Conservation (phyloP, 495 filamentous ascomycete species). For the Pseudomonodictys pantanalensis region DNA sequence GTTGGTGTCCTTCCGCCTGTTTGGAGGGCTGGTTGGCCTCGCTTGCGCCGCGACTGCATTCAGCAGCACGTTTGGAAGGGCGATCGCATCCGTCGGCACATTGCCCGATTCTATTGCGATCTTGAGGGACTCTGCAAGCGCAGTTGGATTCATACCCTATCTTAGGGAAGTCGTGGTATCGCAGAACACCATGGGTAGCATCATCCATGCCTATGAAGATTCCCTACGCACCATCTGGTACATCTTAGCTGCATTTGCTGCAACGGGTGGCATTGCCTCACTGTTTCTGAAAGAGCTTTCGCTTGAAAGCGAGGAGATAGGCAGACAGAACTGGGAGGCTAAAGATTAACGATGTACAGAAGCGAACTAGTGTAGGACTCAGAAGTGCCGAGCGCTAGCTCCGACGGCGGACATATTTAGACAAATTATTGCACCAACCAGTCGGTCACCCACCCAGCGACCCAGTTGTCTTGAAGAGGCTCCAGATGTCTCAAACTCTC, state of each 20-base stretch:
- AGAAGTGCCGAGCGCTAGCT: no score
- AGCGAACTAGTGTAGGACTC: no score
- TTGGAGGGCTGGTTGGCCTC: conserved; percentile 45
- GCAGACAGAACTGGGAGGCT: conserved; percentile 11
- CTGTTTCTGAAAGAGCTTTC: conserved; percentile 9
- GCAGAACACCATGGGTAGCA: not conserved
- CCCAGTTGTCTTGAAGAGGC: no score
- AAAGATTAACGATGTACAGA: no score
- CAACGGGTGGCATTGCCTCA: conserved; percentile 3
- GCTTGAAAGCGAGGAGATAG: conserved; percentile 16
- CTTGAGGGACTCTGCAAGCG: conserved; percentile 1
- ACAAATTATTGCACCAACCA: no score
- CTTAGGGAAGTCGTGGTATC: not conserved
- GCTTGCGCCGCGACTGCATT: conserved; percentile 40
- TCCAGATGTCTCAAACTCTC: no score
- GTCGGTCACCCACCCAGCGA: no score
- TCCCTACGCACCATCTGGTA: conserved; percentile 5
- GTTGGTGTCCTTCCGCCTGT: conserved; percentile 41
- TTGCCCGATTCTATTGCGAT: not conserved
- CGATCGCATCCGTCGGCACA: not conserved
- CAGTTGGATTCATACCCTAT: conserved; percentile 15
- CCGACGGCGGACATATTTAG: no score
- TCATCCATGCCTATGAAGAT: conserved; percentile 8
- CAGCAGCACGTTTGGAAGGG: conserved; percentile 34
- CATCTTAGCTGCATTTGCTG: conserved; percentile 4